These are phyloP conservation scores for Stipa capillata DNA, from an alignment of 176 grass and related monocot species.

Conservation along the genomic window DNA sequence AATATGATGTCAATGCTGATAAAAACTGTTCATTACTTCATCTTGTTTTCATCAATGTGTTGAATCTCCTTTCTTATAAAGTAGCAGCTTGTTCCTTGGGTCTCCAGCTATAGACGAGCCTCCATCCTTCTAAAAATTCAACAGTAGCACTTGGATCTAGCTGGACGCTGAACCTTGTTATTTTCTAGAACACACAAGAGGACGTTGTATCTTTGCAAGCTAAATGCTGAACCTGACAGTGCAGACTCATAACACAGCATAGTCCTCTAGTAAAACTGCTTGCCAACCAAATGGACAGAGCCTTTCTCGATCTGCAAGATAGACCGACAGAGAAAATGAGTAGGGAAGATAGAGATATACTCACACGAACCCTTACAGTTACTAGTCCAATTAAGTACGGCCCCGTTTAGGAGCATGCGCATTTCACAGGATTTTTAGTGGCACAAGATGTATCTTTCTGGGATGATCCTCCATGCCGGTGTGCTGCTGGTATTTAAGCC, in stretches of 20 bases:
- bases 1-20: background rate
- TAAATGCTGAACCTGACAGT: background rate
- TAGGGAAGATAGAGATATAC: background rate
- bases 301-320: background rate
- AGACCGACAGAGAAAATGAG: background rate
- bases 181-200: background rate
- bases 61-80: background rate
- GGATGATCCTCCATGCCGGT: too few relatives aligned
- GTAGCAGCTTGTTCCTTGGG: background rate
- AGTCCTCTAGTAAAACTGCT: background rate
- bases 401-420: background rate
- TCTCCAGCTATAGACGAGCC: background rate
- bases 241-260: background rate
- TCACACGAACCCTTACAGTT: background rate
- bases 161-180: background rate
- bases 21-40: background rate
- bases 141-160: background rate
- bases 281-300: background rate
- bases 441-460: too few relatives aligned
- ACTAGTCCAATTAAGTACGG: background rate
- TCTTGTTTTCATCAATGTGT: background rate
- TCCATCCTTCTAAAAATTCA: background rate
- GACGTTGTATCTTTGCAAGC: background rate
- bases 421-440: background rate
- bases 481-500: too few relatives aligned